phyloP scores from a whole-genome alignment of 2,329 filamentous ascomycete species.

The Chaetomiaceae sp. region DNA sequence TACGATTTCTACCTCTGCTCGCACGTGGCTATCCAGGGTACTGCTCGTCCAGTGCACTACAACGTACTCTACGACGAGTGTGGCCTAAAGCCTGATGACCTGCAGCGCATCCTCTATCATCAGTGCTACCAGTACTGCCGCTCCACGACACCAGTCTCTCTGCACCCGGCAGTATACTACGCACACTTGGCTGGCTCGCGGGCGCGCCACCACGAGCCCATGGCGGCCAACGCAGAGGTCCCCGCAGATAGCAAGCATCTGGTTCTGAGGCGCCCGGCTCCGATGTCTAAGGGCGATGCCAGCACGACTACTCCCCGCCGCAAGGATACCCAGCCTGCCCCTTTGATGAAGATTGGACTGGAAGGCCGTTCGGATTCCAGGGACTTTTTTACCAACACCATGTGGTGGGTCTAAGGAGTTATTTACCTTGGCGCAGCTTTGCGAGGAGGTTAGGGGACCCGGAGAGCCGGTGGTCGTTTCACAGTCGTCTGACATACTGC shows the following conservation, averaged over 20 bases:
- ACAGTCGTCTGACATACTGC: constrained; percentile 18
- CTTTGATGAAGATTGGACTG: constrained; percentile 31
- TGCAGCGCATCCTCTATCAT: constrained; percentile 89
- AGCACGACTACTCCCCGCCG: constrained; percentile 18
- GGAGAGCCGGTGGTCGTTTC: constrained; percentile 2
- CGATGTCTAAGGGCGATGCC: constrained; percentile 28
- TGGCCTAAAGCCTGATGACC: constrained; percentile 57
- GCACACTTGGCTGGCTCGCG: constrained; percentile 84
- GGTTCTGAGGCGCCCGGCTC: constrained; percentile 39
- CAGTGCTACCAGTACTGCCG: constrained; percentile 92
- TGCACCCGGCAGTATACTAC: constrained; percentile 91
- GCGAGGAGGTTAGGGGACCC: not conserved
- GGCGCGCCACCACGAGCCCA: constrained; percentile 67
- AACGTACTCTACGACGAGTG: constrained; percentile 83
- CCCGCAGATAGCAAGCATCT: constrained; percentile 42
- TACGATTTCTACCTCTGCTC: constrained; percentile 75
- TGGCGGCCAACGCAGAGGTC: constrained; percentile 42
- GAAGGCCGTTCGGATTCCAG: constrained; percentile 16
- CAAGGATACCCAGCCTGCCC: constrained; percentile 20
- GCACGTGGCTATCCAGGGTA: constrained; percentile 81
- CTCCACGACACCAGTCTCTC: constrained; percentile 85
- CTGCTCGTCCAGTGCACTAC: constrained; percentile 87
- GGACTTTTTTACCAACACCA: constrained; percentile 35
- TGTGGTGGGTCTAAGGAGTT: constrained; percentile 41
- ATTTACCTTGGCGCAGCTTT: not conserved